Conservation (phyloP, 257 asterid genomes). For the Lavandula angustifolia region DNA sequence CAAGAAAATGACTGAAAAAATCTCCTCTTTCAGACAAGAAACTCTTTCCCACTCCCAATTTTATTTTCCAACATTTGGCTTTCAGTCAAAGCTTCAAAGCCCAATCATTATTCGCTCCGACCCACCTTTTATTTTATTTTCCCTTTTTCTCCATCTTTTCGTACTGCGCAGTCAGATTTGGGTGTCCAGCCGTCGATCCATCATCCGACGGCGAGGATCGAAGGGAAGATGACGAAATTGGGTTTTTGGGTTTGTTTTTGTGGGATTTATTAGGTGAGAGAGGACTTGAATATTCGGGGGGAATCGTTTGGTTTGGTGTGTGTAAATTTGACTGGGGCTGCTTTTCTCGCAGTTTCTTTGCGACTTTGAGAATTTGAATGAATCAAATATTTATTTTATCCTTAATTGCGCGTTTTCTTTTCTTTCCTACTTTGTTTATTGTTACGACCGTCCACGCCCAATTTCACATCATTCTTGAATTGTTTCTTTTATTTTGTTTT, state of each 20-base stretch:
- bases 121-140: conserved; percentile 38
- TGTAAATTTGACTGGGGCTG: conserved; percentile 37
- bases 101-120: conserved; percentile 49
- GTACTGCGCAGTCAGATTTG: conserved; percentile 38
- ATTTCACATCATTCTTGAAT: no score
- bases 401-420: conserved; percentile 2
- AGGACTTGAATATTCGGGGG: conserved; percentile 51
- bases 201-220: conserved; percentile 34
- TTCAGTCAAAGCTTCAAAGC: conserved; percentile 50
- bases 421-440: no score
- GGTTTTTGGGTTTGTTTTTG: neutral
- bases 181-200: conserved; percentile 35
- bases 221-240: conserved; percentile 20
- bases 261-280: conserved; percentile 31
- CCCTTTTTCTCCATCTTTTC: conserved; percentile 37
- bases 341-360: conserved; percentile 17
- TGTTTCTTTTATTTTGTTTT: no score
- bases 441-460: no score
- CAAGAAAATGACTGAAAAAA: conserved; percentile 34
- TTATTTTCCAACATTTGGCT: conserved; percentile 2
- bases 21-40: conserved; percentile 30
- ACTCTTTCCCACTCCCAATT: neutral
- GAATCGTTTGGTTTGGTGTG: conserved; percentile 24
- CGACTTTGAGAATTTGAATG: conserved; percentile 28
- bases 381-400: neutral